These are phyloP conservation scores for Tritrichomonas musculus DNA, from an alignment of 208 protist genomes.

Conservation along the genomic window DNA sequence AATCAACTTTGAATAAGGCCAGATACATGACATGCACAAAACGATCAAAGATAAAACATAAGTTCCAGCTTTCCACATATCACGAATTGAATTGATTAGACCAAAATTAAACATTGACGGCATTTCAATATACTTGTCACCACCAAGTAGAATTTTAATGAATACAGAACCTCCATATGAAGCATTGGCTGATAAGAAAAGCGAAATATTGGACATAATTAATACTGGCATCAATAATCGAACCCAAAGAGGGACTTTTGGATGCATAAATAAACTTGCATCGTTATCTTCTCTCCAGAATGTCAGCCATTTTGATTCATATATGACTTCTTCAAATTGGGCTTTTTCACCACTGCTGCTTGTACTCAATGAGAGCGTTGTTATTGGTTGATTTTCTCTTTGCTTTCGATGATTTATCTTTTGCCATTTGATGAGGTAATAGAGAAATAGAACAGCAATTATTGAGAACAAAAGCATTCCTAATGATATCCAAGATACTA, in stretches of 20 bases:
- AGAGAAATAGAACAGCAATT: background rate
- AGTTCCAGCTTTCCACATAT: slow-evolving; percentile 71
- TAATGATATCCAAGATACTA: too few species aligned
- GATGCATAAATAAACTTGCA: background rate
- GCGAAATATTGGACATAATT: slow-evolving; percentile 43
- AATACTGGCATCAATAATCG: background rate
- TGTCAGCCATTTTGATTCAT: background rate
- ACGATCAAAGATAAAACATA: slow-evolving; percentile 69
- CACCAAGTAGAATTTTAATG: slow-evolving; percentile 42
- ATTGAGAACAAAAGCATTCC: background rate
- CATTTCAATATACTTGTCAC: background rate
- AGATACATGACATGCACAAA: slow-evolving; percentile 73
- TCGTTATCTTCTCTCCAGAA: background rate
- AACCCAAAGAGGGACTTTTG: background rate
- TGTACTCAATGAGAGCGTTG: too few species aligned
- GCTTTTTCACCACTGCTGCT: too few species aligned
- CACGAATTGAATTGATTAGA: slow-evolving; percentile 64
- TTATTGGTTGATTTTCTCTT: too few species aligned
- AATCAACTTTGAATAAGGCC: slow-evolving; percentile 78
- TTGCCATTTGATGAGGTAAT: background rate
- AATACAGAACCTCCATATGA: slow-evolving; percentile 55
- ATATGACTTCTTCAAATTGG: background rate
- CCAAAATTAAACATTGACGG: slow-evolving; percentile 65
- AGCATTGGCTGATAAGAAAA: slow-evolving; percentile 59
- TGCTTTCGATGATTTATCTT: background rate